phyloP scores from a whole-genome alignment of 2,329 filamentous ascomycete species.

The Periconia macrospinosa region DNA sequence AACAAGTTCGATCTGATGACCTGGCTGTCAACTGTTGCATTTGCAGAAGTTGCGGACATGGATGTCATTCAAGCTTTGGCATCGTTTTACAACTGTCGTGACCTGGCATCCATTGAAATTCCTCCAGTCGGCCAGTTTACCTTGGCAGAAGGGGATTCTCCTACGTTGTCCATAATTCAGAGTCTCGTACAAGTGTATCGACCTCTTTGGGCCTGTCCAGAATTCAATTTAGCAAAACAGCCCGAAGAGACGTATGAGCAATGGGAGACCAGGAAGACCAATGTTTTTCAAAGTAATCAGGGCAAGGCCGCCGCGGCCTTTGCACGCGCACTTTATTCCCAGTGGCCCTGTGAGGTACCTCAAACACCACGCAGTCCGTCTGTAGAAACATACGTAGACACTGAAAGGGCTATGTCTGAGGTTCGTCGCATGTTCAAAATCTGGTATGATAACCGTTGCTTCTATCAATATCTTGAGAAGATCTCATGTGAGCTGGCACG shows the following conservation, averaged over 20 bases:
- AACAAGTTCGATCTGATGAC: conserved; percentile 24
- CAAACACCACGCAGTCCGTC: not conserved
- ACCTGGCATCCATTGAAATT: conserved; percentile 7
- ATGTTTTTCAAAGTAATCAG: conserved; percentile 5
- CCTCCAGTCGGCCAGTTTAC: conserved; percentile 8
- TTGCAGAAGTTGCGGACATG: conserved; percentile 23
- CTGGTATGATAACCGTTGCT: not conserved
- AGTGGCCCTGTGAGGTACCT: not conserved
- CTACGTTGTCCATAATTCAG: conserved; percentile 2
- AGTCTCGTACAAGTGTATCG: not conserved
- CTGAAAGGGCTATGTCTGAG: conserved; percentile 9
- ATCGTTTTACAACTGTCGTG: conserved; percentile 17
- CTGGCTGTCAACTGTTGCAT: conserved; percentile 32
- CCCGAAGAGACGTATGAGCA: conserved; percentile 12
- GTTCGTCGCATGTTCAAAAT: conserved; percentile 10
- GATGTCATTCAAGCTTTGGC: conserved; percentile 22
- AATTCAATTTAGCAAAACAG: conserved; percentile 10
- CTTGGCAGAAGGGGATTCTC: conserved; percentile 12
- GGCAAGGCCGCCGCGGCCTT: conserved; percentile 13
- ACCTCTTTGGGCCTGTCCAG: not conserved
- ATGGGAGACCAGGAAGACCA: conserved; percentile 10
- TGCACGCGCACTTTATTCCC: conserved; percentile 8
- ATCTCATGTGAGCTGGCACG: too few relatives aligned
- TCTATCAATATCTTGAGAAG: not conserved
- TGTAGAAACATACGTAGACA: conserved; percentile 17